Base-by-base conservation (phyloP, 2,329 filamentous ascomycete genomes). In the Monosporascus ibericus region DNA sequence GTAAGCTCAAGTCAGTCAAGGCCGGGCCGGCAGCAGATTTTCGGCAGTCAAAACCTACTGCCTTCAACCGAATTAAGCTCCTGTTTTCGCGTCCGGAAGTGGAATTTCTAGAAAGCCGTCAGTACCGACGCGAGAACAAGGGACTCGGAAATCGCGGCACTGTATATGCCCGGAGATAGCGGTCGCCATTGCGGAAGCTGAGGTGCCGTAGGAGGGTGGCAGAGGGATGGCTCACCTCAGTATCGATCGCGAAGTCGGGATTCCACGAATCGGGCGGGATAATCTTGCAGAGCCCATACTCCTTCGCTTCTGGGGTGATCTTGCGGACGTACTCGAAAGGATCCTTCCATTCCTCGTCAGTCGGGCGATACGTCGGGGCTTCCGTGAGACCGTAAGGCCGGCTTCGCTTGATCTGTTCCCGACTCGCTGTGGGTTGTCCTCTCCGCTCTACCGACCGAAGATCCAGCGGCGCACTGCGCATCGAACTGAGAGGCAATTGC, bases 31-130 rank as follows among this genome's bases (percentile, higher is more conserved):
- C 30, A 30, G 18, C 9, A 25, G 22, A 18, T 18, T 15, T 36
- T 7, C 47, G n/a, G 11, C 42, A 47, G 55, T 47, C 50, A 52
- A 58, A 40, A 79, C 84, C 72, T 82, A 95, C 91, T 94, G 79
- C 94, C 94, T 87, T 99, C 94, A 48, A 97, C 90, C 17, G 92
- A 95, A 71, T 99, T 99, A 56, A 99, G 78, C 71, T 97, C 92
- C 70, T 99, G 94, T 68, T 95, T 91, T 67, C 94, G 84, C 15
- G 94, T 99, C 59, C 91, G 85, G 68, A 99, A 99, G 70, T 99
- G 94, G 65, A 99, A 99, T 71, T 86, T 89, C 92, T 96, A 66
- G 39, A 44, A 25, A 30, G 17, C 15, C 38, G 40, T 63, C 25
- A 63, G 58, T 44, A 58, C 18, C n/a, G 24, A 14, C 14, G 17